These are phyloP conservation scores for Ustilago vetiveriae DNA, from an alignment of 1,284 basidiomycete genomes.

Conservation along the genomic window DNA sequence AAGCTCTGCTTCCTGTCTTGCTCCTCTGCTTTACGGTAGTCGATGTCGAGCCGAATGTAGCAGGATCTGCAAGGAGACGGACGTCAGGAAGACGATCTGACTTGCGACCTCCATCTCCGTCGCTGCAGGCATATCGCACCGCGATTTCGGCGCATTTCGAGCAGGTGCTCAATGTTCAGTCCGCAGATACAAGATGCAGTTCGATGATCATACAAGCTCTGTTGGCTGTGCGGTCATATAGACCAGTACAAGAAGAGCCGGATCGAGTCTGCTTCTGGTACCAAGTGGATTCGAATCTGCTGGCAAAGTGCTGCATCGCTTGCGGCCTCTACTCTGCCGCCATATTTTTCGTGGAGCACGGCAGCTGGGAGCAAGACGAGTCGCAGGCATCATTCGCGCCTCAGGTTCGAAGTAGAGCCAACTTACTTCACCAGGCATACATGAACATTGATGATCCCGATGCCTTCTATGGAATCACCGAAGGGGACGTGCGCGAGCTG, in stretches of 20 bases:
- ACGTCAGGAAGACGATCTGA: constrained; percentile 4
- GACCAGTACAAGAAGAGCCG: constrained; percentile 65
- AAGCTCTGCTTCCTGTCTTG: constrained; percentile 77
- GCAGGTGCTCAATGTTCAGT: constrained; percentile 70
- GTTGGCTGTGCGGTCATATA: constrained; percentile 81
- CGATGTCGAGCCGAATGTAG: not conserved
- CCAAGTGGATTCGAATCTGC: constrained; percentile 76
- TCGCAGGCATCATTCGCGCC: constrained; percentile 11
- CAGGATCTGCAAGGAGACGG: constrained; percentile 56
- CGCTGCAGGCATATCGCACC: constrained; percentile 9
- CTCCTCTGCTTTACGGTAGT: constrained; percentile 70
- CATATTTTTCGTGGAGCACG: constrained; percentile 87
- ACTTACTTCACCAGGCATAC: constrained; percentile 86
- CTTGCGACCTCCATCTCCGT: not conserved
- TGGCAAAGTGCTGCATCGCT: constrained; percentile 78
- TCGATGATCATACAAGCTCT: constrained; percentile 79
- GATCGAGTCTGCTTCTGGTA: constrained; percentile 82
- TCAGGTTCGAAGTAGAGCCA: constrained; percentile 9
- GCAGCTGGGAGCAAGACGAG: constrained; percentile 71
- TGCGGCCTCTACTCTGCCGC: constrained; percentile 88
- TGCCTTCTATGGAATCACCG: constrained; percentile 91
- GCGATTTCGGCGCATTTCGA: constrained; percentile 60
- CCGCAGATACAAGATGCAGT: constrained; percentile 71
- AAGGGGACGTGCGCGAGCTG: constrained; percentile 79
- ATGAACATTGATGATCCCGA: constrained; percentile 95